Evolutionary conservation across 208 protist species (phyloP).

Genomic region (Leishmania gerbilli): DNA sequence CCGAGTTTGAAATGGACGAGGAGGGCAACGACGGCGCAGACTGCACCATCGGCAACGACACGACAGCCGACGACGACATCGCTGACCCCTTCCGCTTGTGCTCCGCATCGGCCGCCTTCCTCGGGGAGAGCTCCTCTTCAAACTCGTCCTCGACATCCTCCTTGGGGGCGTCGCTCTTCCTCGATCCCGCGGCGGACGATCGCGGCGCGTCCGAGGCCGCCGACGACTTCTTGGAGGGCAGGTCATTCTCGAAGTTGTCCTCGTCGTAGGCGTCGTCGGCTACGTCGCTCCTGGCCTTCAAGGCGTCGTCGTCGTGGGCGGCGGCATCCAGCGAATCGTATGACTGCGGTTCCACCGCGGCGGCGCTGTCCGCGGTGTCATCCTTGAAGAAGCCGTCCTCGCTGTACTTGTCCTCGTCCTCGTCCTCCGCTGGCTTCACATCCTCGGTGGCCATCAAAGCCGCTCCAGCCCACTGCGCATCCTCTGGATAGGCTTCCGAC

Average conservation of each 20-base stretch:
- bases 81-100: neutral
- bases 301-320: conserved; percentile 6
- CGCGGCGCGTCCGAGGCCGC: neutral
- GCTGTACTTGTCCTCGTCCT: conserved; percentile 3
- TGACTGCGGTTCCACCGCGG: no score
- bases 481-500: neutral
- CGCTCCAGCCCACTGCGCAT: no score
- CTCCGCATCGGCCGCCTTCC: conserved; percentile 8
- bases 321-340: no score
- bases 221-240: neutral
- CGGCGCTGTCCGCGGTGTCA: neutral
- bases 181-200: neutral
- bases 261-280: conserved; percentile 19
- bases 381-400: conserved; percentile 15
- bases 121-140: neutral
- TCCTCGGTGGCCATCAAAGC: neutral
- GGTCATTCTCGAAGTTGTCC: conserved; percentile 13
- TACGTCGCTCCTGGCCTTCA: neutral
- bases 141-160: neutral
- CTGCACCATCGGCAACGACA: neutral
- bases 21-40: neutral
- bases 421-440: neutral
- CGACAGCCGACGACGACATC: neutral
- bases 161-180: neutral
- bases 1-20: conserved; percentile 5